Evolutionary conservation across 78 protist species (phyloP), one percentile per base, ranked within the genome.

Genomic region (Cavenderia fasciculata): DNA sequence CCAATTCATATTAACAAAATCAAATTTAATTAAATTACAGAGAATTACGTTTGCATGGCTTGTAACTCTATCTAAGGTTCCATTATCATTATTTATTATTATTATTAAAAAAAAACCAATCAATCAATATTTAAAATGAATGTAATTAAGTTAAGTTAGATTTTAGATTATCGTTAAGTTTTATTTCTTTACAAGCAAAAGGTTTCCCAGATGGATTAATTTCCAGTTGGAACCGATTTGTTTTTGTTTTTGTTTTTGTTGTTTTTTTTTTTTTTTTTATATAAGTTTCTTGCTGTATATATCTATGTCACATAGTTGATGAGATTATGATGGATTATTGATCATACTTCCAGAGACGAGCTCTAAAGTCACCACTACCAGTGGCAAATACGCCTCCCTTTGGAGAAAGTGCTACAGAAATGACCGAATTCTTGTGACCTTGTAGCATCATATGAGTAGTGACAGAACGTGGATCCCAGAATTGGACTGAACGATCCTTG

Each of bases 361-460:
- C 86, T 27, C 92, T 29, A 41, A 4, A 74, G 82, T 96, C 97
- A 36, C 98, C 96, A 29, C 82, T 36, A 36, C 97, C 97, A 40
- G 98, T 94, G 56, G 97, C 96, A 74, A 95, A 93, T 38, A 84
- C 59, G 27, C 74, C 70, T 14, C 70, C 69, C 23, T 86, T 86
- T 41, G 96, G 93, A 19, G 77, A 77, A 23, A 95, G 66, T 11
- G 97, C 95, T 27, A 96, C 96, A 54, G 77, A 40, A 44, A 94
- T 94, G 51, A 96, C 96, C 19, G 95, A 89, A 40, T 96, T 95
- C 86, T 88, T 86, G 79, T 96, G 98, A 52, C 96, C 96, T 51
- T 96, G 94, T 27, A 87, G 54, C 91, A 92, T 65, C 82, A 52
- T 41, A n/a, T 71, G 92, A 21, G 90, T 56, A 36, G 59, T 75